A percentile compares a stretch with the other conserved stretches of the same genome.
phyloP scores from a whole-genome alignment of 306 rosid species.

The Trifolium pratense region DNA sequence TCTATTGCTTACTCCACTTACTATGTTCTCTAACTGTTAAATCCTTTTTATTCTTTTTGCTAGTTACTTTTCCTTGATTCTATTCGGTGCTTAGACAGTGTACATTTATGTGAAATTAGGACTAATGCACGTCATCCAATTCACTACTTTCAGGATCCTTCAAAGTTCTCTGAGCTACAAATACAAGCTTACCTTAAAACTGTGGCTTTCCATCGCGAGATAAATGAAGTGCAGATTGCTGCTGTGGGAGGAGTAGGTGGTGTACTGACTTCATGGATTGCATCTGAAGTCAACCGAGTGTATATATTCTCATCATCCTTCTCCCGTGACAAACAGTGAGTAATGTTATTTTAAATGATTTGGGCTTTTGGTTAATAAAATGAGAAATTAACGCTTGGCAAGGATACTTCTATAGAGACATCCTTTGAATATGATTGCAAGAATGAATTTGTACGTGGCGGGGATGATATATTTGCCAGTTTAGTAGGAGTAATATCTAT shows the following conservation, averaged over 20 bases:
- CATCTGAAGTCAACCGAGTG: slow-evolving; percentile 92
- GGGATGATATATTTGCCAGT: slow-evolving; percentile 72
- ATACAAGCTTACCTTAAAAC: slow-evolving; percentile 94
- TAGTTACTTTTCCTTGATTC: slow-evolving; percentile 26
- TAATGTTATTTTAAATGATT: slow-evolving; percentile 35
- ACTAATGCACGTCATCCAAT: slow-evolving; percentile 37
- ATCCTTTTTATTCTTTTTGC: slow-evolving; percentile 10
- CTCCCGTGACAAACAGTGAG: slow-evolving; percentile 91
- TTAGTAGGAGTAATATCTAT: slow-evolving; percentile 69
- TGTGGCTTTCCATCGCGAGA: slow-evolving; percentile 96
- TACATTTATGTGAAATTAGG: slow-evolving; percentile 1
- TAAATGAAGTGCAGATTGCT: slow-evolving; percentile 85
- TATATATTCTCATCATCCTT: slow-evolving; percentile 91
- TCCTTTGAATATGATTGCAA: slow-evolving; percentile 62
- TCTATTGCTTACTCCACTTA: slow-evolving; percentile 24
- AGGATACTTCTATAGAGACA: slow-evolving; percentile 63
- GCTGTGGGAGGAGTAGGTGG: slow-evolving; percentile 88
- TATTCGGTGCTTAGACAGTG: slow-evolving; percentile 4
- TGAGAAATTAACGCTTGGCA: slow-evolving; percentile 44
- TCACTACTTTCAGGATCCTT: slow-evolving; percentile 74
- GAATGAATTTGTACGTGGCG: slow-evolving; percentile 54
- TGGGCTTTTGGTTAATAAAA: slow-evolving; percentile 27
- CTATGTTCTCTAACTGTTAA: neutral
- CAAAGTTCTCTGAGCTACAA: slow-evolving; percentile 93
- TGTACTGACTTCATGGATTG: slow-evolving; percentile 85